Evolutionary conservation across 345 rosid genomes (phyloP).

Genomic region (Cochlearia excelsa): DNA sequence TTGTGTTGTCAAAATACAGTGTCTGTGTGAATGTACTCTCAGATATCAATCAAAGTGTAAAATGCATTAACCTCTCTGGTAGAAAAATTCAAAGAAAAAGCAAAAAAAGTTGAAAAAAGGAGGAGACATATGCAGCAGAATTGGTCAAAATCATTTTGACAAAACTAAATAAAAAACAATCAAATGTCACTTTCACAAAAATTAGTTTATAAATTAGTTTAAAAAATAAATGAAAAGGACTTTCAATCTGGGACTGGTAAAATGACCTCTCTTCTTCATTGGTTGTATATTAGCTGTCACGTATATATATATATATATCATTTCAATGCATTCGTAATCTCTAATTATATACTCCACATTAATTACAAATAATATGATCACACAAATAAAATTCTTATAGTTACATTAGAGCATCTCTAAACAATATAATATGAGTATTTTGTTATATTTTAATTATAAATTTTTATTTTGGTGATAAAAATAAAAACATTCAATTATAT

Average conservation of each 20-base stretch:
- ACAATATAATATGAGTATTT: too few relatives aligned
- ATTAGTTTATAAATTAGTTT: constrained; percentile 6
- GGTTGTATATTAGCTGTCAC: constrained; percentile 40
- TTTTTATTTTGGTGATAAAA: too few relatives aligned
- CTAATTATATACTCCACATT: constrained; percentile 4
- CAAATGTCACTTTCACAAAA: constrained; percentile 33
- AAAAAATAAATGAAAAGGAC: constrained; percentile 28
- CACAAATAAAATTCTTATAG: too few relatives aligned
- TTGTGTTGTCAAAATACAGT: too few relatives aligned
- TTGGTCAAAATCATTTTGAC: constrained; percentile 33
- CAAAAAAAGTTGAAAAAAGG: constrained; percentile 30
- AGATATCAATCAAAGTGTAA: constrained; percentile 27
- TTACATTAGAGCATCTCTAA: not conserved
- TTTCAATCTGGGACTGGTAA: constrained; percentile 36
- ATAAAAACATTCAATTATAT: too few relatives aligned
- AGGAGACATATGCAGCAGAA: constrained; percentile 32
- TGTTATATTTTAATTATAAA: too few relatives aligned
- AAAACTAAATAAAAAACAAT: constrained; percentile 18
- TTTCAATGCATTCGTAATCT: constrained; percentile 10
- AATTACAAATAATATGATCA: too few relatives aligned
- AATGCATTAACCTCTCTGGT: constrained; percentile 26
- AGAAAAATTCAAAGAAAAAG: constrained; percentile 17
- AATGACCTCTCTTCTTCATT: constrained; percentile 33
- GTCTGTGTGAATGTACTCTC: constrained; percentile 27
- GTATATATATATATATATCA: not conserved